A percentile compares a stretch with the other conserved stretches of the same genome.
These are phyloP conservation scores for Plenodomus tracheiphilus DNA, from an alignment of 2,329 filamentous ascomycete species.

Conservation along the genomic window DNA sequence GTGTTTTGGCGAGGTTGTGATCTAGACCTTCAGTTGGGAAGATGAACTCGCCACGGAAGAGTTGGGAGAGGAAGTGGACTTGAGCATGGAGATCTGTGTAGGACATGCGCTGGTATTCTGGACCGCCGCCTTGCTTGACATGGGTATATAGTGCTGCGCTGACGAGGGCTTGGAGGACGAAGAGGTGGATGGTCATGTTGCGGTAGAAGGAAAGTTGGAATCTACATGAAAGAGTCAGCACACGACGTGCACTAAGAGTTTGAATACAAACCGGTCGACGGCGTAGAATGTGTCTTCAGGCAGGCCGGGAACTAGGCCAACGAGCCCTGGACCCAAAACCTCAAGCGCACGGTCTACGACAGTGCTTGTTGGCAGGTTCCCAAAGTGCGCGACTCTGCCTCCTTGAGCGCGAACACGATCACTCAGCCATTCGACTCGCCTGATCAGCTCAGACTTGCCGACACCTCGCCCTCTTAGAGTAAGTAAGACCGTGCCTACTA, in stretches of 20 bases:
- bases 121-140: slow-evolving; percentile 89
- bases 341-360: slow-evolving; percentile 90
- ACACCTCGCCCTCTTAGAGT: slow-evolving; percentile 91
- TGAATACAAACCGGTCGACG: slow-evolving; percentile 66
- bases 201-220: slow-evolving; percentile 98
- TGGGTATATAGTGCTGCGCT: slow-evolving; percentile 87
- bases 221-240: slow-evolving; percentile 22
- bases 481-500: slow-evolving; percentile 90
- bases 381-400: slow-evolving; percentile 91
- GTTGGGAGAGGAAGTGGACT: slow-evolving; percentile 82
- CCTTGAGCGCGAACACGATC: slow-evolving; percentile 81
- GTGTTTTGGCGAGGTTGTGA: slow-evolving; percentile 77
- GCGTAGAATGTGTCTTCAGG: slow-evolving; percentile 93
- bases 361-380: slow-evolving; percentile 73
- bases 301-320: slow-evolving; percentile 76
- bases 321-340: slow-evolving; percentile 85
- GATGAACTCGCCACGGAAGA: slow-evolving; percentile 97
- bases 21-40: slow-evolving; percentile 85
- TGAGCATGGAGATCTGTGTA: slow-evolving; percentile 75
- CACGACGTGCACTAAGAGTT: background rate
- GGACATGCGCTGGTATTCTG: slow-evolving; percentile 74
- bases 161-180: slow-evolving; percentile 90
- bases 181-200: slow-evolving; percentile 99
- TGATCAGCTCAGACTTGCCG: slow-evolving; percentile 80
- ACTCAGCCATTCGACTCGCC: slow-evolving; percentile 88